Conservation (phyloP, 352 stramenopile species). For the Phytopythium litorale region DNA sequence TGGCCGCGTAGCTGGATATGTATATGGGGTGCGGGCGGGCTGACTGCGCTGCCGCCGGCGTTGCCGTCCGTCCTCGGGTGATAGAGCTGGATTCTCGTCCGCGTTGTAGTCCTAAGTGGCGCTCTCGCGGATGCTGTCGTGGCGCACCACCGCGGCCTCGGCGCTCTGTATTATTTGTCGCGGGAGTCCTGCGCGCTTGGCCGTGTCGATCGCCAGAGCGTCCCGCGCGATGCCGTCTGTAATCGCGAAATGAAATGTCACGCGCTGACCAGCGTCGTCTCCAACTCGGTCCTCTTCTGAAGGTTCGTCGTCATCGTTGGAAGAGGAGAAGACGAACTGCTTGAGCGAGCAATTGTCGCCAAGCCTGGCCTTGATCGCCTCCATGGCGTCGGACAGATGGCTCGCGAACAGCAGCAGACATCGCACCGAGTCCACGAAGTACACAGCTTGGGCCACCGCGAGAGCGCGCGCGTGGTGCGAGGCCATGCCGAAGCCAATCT, state of each 20-base stretch:
- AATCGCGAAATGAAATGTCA: constrained; percentile 26
- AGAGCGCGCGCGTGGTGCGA: constrained; percentile 17
- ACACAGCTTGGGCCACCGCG: constrained; percentile 23
- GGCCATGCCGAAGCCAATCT: constrained; percentile 38
- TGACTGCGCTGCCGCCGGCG: not conserved
- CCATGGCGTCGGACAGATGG: constrained; percentile 24
- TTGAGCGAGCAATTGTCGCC: constrained; percentile 18
- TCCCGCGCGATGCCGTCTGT: constrained; percentile 29
- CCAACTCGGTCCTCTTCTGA: not conserved
- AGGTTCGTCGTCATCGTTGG: not conserved
- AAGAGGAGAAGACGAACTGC: constrained; percentile 17
- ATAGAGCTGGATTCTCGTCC: not conserved
- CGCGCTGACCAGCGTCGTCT: not conserved
- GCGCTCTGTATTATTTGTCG: constrained; percentile 16
- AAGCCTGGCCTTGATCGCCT: constrained; percentile 13
- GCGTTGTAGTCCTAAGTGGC: not conserved
- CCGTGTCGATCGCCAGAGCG: constrained; percentile 26
- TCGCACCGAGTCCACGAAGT: constrained; percentile 20
- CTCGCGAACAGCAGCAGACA: constrained; percentile 36
- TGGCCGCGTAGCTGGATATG: constrained; percentile 12
- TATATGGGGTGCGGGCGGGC: not conserved
- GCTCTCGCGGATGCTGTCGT: not conserved
- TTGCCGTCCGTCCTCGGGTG: not conserved
- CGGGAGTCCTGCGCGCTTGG: constrained; percentile 16
- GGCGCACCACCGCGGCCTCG: not conserved